phyloP scores from a whole-genome alignment of 192 early-diverging fungal species.

The Backusella macrospora region DNA sequence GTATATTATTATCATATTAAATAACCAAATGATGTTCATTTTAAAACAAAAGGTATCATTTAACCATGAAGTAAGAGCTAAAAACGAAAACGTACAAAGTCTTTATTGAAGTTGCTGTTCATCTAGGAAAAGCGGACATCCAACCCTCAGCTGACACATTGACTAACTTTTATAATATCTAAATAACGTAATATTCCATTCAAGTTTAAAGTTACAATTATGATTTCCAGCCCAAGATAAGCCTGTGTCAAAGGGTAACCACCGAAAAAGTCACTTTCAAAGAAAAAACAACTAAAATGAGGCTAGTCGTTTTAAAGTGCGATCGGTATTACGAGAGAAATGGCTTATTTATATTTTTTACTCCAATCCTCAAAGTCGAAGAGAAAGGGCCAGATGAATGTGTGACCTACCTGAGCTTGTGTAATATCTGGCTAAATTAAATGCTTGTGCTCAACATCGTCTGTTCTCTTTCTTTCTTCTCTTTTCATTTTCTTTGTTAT shows the following conservation, averaged over 20 bases:
- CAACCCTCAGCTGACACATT: neutral
- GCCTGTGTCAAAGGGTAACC: neutral
- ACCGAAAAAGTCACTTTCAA: neutral
- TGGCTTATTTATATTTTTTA: too few species aligned
- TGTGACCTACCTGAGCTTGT: neutral
- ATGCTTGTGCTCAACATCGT: conserved; percentile 11
- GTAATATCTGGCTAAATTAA: conserved; percentile 5
- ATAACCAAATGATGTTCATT: neutral
- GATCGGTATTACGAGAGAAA: neutral
- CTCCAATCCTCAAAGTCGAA: neutral
- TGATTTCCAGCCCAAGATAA: too few species aligned
- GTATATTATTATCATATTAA: neutral
- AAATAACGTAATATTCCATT: too few species aligned
- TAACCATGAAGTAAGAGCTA: neutral
- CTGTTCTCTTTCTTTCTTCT: conserved; percentile 11
- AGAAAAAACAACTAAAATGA: neutral
- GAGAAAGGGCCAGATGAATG: conserved; percentile 10
- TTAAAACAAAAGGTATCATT: neutral
- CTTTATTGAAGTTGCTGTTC: neutral
- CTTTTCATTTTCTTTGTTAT: conserved; percentile 21
- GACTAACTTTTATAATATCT: neutral
- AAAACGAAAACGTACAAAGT: neutral
- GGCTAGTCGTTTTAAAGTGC: neutral
- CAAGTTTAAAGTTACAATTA: too few species aligned
- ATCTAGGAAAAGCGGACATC: neutral